These are phyloP conservation scores for Solanum rostratum DNA, from an alignment of 257 asterid species.

Conservation along the genomic window DNA sequence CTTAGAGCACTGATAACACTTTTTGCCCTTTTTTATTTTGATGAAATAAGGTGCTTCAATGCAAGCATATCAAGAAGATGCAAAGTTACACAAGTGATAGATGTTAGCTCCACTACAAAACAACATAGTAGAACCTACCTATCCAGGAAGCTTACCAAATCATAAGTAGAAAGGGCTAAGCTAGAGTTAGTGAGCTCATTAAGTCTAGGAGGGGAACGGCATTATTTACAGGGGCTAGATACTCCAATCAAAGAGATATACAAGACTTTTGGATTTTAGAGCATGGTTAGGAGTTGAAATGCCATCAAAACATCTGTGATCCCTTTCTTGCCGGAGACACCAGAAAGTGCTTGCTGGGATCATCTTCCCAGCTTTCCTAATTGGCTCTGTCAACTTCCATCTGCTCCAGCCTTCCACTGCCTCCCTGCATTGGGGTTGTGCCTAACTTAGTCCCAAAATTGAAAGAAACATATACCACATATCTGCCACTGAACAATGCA, in stretches of 20 bases:
- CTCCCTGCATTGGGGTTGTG: not conserved
- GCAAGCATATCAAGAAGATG: not conserved
- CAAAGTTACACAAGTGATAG: not conserved
- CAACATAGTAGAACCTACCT: not conserved
- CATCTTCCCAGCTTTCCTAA: not conserved
- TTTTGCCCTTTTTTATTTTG: not conserved
- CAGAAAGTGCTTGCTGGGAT: not conserved
- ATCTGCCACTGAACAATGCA: not conserved
- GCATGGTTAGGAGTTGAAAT: not conserved
- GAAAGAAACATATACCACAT: not conserved
- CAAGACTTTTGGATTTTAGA: not conserved
- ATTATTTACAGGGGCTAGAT: not conserved
- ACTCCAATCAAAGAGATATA: not conserved
- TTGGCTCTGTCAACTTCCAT: not conserved
- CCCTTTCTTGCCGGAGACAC: not conserved
- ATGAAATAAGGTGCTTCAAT: not conserved
- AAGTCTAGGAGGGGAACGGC: not conserved
- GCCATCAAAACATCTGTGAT: not conserved
- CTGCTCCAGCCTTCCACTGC: not conserved
- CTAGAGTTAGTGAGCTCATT: not conserved
- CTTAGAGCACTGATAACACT: not conserved
- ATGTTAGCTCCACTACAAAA: not conserved
- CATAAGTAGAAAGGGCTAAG: not conserved
- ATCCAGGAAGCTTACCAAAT: not conserved
- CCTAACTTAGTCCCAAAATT: not conserved